These are phyloP conservation scores for Leishmania major DNA, from an alignment of 208 protist genomes.

Conservation along the genomic window DNA sequence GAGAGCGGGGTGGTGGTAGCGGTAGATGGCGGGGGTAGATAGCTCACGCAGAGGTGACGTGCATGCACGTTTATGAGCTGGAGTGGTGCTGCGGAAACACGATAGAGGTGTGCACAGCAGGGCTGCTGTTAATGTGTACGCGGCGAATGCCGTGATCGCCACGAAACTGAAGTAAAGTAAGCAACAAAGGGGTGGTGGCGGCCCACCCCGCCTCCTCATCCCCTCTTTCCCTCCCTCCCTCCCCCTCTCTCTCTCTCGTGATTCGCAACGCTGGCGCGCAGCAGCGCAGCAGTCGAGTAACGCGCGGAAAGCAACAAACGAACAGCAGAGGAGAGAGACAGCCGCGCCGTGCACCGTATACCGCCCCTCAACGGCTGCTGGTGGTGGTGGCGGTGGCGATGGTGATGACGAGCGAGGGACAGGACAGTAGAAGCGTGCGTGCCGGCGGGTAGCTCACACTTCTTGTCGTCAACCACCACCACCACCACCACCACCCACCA, in stretches of 20 bases:
- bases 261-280: no score
- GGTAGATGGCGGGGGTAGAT: neutral
- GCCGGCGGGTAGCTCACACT: neutral
- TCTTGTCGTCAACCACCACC: neutral
- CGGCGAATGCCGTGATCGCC: neutral
- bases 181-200: neutral
- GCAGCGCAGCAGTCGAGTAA: neutral
- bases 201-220: no score
- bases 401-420: neutral
- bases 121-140: neutral
- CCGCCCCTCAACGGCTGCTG: neutral
- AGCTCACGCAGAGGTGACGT: neutral
- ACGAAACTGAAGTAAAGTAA: neutral
- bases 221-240: no score
- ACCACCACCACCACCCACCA: neutral
- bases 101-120: neutral
- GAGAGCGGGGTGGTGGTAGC: no score
- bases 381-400: neutral
- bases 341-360: neutral
- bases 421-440: neutral
- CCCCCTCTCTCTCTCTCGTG: no score
- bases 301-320: constrained; percentile 9
- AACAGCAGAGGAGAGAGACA: constrained; percentile 4
- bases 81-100: neutral
- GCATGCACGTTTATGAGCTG: neutral